Evolutionary conservation across 1,284 basidiomycete species (phyloP).

Genomic region (Schizophyllum amplum): DNA sequence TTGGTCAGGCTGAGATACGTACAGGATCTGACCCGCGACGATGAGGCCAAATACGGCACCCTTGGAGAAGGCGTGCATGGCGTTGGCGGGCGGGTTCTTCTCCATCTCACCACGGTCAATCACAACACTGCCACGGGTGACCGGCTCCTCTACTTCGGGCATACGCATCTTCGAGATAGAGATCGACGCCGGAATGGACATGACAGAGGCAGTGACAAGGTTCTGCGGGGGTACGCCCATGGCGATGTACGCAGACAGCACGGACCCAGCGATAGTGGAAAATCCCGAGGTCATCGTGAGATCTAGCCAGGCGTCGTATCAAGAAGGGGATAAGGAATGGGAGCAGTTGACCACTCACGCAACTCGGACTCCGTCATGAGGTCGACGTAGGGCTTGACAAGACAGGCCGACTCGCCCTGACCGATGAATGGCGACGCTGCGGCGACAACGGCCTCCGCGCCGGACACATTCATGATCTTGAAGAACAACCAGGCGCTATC

Average conservation of each 20-base stretch:
- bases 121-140: constrained; percentile 75
- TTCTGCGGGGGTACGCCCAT: constrained; percentile 80
- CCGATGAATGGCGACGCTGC: constrained; percentile 90
- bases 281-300: constrained; percentile 88
- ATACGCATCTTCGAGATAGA: constrained; percentile 82
- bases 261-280: constrained; percentile 87
- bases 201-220: constrained; percentile 84
- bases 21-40: constrained; percentile 83
- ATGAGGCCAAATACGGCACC: constrained; percentile 82
- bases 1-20: constrained; percentile 18
- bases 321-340: not conserved
- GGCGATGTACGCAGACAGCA: constrained; percentile 77
- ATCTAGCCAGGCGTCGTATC: constrained; percentile 28
- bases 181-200: constrained; percentile 92
- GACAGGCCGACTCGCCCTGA: constrained; percentile 74
- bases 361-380: constrained; percentile 86
- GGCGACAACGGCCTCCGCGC: constrained; percentile 88
- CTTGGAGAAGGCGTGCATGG: constrained; percentile 82
- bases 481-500: constrained; percentile 86
- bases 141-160: constrained; percentile 78
- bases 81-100: constrained; percentile 54
- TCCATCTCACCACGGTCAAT: constrained; percentile 67
- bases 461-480: constrained; percentile 80
- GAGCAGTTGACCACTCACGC: constrained; percentile 29
- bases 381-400: constrained; percentile 82